phyloP scores from a whole-genome alignment of 768 basidiomycete species.

The Tricholoma terreum region DNA sequence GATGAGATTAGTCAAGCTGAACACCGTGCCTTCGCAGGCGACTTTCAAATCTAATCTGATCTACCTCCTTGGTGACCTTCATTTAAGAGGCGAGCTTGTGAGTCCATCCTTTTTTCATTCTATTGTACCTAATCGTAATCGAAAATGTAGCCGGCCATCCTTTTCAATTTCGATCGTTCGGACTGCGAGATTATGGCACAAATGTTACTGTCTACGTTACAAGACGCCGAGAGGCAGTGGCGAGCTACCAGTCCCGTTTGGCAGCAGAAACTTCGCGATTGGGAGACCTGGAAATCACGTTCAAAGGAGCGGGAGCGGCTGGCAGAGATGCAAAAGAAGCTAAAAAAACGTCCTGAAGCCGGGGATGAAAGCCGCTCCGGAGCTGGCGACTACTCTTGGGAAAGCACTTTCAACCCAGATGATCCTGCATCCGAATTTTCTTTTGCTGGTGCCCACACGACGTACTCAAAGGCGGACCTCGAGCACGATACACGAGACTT shows the following conservation, averaged over 20 bases:
- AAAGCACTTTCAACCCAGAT: slow-evolving; percentile 53
- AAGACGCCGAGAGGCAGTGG: slow-evolving; percentile 49
- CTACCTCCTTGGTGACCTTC: slow-evolving; percentile 54
- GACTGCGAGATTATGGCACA: slow-evolving; percentile 55
- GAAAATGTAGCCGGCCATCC: slow-evolving; percentile 53
- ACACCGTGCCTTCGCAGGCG: slow-evolving; percentile 27
- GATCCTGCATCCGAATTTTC: slow-evolving; percentile 60
- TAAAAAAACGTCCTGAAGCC: slow-evolving; percentile 29
- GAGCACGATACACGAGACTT: slow-evolving; percentile 44
- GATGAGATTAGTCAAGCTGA: slow-evolving; percentile 16
- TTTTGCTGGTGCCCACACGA: slow-evolving; percentile 43
- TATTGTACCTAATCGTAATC: not conserved
- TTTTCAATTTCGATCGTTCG: slow-evolving; percentile 64
- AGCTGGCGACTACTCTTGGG: slow-evolving; percentile 36
- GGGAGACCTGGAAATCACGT: slow-evolving; percentile 45
- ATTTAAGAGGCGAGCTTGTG: slow-evolving; percentile 52
- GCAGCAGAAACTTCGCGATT: slow-evolving; percentile 47
- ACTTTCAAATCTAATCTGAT: slow-evolving; percentile 45
- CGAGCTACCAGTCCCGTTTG: slow-evolving; percentile 42
- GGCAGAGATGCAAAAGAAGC: slow-evolving; percentile 38
- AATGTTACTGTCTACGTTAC: slow-evolving; percentile 33
- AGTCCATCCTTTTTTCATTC: slow-evolving; percentile 18
- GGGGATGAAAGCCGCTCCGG: slow-evolving; percentile 18
- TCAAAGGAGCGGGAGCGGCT: slow-evolving; percentile 48
- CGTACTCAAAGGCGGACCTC: slow-evolving; percentile 47